phyloP scores from a whole-genome alignment of 176 grass and related monocot genomes.

The Oryza brachyantha region DNA sequence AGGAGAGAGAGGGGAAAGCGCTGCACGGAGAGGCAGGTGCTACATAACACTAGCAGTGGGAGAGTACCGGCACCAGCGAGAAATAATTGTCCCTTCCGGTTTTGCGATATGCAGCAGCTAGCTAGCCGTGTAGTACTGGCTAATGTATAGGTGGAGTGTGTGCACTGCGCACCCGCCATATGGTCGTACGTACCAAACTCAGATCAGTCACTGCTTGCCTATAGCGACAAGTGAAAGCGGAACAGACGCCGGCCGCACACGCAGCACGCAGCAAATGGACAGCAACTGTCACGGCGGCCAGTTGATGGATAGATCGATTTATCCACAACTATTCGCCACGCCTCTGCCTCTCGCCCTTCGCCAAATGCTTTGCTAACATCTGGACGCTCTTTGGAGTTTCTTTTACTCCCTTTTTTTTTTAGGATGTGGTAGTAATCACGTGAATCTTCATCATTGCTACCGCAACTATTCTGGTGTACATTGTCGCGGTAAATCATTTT shows the following conservation, averaged over 20 bases:
- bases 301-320: conserved; percentile 22
- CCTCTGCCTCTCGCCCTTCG: background rate
- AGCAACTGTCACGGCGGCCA: conserved; percentile 29
- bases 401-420: background rate
- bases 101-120: conserved; percentile 14
- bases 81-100: conserved; percentile 54
- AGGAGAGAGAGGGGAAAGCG: background rate
- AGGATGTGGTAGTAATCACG: background rate
- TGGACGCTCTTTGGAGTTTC: background rate
- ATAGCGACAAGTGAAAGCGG: conserved; percentile 48
- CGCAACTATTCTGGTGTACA: background rate
- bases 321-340: conserved; percentile 15
- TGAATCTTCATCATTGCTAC: background rate
- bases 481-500: background rate
- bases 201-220: conserved; percentile 53
- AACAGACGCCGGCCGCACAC: conserved; percentile 40
- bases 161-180: conserved; percentile 37
- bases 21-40: no score
- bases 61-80: conserved; percentile 19
- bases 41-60: background rate
- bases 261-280: conserved; percentile 12
- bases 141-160: conserved; percentile 47
- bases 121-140: background rate
- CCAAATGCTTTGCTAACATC: background rate
- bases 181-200: conserved; percentile 42